Evolutionary conservation across 1,284 basidiomycete genomes (phyloP).

Genomic region (Pseudozyma sp.): DNA sequence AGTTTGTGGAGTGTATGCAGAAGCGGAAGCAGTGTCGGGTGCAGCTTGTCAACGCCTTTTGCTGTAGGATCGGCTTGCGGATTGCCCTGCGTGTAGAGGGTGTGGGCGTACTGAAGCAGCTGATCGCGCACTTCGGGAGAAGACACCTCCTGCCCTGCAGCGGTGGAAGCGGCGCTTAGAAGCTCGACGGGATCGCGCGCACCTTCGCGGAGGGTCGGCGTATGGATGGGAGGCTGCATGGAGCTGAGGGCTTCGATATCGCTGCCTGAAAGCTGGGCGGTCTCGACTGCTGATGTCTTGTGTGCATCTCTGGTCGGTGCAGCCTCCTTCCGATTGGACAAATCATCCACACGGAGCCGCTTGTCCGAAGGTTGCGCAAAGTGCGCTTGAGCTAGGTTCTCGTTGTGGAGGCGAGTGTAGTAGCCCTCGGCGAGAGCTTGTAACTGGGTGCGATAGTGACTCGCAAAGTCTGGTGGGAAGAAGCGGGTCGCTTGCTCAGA

Average conservation of each 20-base stretch:
- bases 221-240: slow-evolving; percentile 37
- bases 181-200: slow-evolving; percentile 62
- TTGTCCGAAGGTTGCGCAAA: slow-evolving; percentile 25
- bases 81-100: slow-evolving; percentile 55
- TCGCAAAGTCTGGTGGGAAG: slow-evolving; percentile 65
- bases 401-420: slow-evolving; percentile 56
- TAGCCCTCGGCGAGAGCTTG: slow-evolving; percentile 62
- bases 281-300: background rate
- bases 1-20: slow-evolving; percentile 62
- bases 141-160: slow-evolving; percentile 47
- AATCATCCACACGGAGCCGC: slow-evolving; percentile 4
- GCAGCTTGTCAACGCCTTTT: slow-evolving; percentile 47
- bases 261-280: background rate
- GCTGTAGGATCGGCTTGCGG: slow-evolving; percentile 15
- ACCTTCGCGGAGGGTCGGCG: slow-evolving; percentile 26
- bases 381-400: slow-evolving; percentile 44
- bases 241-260: slow-evolving; percentile 8
- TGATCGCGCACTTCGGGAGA: slow-evolving; percentile 61
- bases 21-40: slow-evolving; percentile 62
- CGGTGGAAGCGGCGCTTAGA: slow-evolving; percentile 50
- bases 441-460: slow-evolving; percentile 62
- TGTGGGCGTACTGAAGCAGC: slow-evolving; percentile 65
- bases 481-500: slow-evolving; percentile 35
- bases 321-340: background rate
- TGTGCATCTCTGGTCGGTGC: background rate